Conservation (phyloP, 1,284 basidiomycete species). For the Ustilago bromivora region DNA sequence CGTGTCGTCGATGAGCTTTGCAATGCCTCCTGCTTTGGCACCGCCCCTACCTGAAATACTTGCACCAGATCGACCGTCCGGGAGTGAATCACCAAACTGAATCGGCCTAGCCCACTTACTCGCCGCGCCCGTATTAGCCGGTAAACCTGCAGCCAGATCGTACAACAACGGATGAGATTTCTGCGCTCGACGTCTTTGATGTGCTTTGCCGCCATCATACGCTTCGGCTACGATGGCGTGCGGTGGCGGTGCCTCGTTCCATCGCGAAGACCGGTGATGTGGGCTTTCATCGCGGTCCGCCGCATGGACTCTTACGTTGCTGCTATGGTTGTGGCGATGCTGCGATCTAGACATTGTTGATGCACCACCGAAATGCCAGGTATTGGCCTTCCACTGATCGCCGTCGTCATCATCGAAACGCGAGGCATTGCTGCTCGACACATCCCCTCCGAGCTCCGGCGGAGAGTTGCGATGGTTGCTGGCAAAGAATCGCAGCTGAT, state of each 20-base stretch:
- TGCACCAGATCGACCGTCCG: conserved; percentile 12
- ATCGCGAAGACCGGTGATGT: conserved; percentile 29
- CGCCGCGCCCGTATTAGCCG: conserved; percentile 63
- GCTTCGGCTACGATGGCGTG: conserved; percentile 55
- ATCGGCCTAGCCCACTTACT: conserved; percentile 67
- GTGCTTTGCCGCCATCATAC: conserved; percentile 48
- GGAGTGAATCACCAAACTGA: conserved; percentile 59
- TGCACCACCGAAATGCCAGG: conserved; percentile 53
- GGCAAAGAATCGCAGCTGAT: conserved; percentile 53
- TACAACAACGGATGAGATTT: conserved; percentile 55
- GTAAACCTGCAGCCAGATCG: conserved; percentile 62
- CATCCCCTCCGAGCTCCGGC: conserved; percentile 16
- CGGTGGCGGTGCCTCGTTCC: conserved; percentile 59
- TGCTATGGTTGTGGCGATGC: not conserved
- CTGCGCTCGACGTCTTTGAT: conserved; percentile 29
- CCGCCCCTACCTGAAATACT: not conserved
- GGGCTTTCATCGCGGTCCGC: not conserved
- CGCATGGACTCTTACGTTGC: not conserved
- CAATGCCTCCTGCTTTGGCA: conserved; percentile 27
- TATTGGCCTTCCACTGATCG: conserved; percentile 60
- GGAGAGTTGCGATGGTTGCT: conserved; percentile 11
- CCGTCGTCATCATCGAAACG: conserved; percentile 20
- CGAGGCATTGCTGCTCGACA: conserved; percentile 22
- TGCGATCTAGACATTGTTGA: conserved; percentile 7
- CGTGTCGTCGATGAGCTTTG: conserved; percentile 51